These are phyloP conservation scores for Colletotrichum sublineola DNA, from an alignment of 2,329 filamentous ascomycete genomes.

Conservation along the genomic window DNA sequence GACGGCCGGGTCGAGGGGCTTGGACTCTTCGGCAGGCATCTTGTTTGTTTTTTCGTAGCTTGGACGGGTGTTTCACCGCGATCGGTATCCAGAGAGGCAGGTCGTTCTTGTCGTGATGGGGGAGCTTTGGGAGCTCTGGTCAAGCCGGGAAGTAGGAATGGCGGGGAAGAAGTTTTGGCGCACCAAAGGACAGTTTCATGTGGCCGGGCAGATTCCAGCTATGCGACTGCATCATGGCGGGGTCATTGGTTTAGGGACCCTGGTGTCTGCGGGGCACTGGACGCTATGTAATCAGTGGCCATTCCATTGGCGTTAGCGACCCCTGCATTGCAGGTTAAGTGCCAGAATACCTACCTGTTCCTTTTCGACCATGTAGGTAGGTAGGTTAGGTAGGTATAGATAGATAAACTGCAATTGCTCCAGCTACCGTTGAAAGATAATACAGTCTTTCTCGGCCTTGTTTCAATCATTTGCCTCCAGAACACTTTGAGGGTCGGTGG, in stretches of 20 bases:
- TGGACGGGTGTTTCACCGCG: conserved; percentile 4
- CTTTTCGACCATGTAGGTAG: too few relatives aligned
- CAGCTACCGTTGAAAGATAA: background rate
- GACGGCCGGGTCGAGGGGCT: conserved; percentile 67
- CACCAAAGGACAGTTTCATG: conserved; percentile 41
- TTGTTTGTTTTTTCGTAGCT: conserved; percentile 6
- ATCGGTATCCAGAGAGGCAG: background rate
- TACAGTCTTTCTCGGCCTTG: too few relatives aligned
- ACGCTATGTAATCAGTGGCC: background rate
- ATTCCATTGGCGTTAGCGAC: background rate
- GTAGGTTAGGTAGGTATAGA: too few relatives aligned
- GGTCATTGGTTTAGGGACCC: conserved; percentile 23
- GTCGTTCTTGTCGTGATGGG: conserved; percentile 32
- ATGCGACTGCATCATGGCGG: conserved; percentile 37
- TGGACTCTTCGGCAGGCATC: conserved; percentile 72
- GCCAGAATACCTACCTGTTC: background rate
- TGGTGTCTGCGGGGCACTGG: conserved; percentile 16
- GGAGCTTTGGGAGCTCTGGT: conserved; percentile 38
- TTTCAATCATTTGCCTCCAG: background rate
- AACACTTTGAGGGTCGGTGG: background rate
- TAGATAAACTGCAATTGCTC: background rate
- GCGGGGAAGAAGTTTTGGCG: conserved; percentile 42
- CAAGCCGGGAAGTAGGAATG: conserved; percentile 38
- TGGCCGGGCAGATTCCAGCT: conserved; percentile 22
- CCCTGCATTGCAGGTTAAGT: background rate